Conservation (phyloP, 305 asterid genomes). For the Ilex paraguariensis region DNA sequence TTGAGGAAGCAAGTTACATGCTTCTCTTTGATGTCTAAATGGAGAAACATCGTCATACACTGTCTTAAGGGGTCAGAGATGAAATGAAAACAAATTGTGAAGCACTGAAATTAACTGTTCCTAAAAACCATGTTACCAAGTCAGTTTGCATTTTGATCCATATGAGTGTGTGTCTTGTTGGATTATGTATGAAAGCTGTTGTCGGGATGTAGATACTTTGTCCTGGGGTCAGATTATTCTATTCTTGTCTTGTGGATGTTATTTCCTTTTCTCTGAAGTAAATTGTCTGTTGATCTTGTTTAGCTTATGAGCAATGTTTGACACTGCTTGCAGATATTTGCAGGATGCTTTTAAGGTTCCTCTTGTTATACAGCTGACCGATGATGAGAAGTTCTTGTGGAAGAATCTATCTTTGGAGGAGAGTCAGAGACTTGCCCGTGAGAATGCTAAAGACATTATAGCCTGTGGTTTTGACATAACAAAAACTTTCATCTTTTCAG, state of each 20-base stretch:
- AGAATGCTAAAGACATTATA: constrained; percentile 93
- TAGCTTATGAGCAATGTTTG: background rate
- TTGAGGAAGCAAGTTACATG: no score
- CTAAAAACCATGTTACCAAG: no score
- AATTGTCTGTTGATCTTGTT: constrained; percentile 8
- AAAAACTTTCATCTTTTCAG: constrained; percentile 85
- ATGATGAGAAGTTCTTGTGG: constrained; percentile 99
- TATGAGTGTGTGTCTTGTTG: no score
- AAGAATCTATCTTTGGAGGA: constrained; percentile 87
- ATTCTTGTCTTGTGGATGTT: background rate
- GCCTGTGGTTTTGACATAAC: constrained; percentile 97
- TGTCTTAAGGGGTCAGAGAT: no score
- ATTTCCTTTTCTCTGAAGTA: background rate
- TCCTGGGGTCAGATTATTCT: background rate
- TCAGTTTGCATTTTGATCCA: no score
- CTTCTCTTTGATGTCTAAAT: no score
- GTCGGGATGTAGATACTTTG: no score
- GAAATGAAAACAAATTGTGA: no score
- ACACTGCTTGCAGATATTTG: constrained; percentile 45
- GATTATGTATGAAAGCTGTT: no score
- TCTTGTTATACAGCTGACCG: constrained; percentile 86
- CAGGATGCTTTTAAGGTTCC: constrained; percentile 98
- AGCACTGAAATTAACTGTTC: no score
- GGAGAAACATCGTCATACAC: no score
- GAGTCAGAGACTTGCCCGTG: constrained; percentile 90